Evolutionary conservation across 1,284 basidiomycete species (phyloP).

Genomic region (Coniferiporia sulphurascens): DNA sequence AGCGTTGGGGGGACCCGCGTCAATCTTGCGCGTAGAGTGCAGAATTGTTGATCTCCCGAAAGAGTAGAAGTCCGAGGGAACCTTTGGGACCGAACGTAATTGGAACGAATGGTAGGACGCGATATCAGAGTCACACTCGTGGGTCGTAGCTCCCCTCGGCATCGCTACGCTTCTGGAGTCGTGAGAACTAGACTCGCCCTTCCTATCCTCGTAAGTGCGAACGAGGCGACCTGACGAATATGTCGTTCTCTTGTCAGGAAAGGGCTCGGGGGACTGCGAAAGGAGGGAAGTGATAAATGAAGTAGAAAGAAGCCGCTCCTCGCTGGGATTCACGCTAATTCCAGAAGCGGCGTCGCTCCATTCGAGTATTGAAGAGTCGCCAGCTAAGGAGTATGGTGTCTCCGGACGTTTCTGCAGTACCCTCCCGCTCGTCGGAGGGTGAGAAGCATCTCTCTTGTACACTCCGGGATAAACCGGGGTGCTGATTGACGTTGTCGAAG

Average conservation of each 20-base stretch:
- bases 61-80: constrained; percentile 5
- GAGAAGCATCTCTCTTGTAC: neutral
- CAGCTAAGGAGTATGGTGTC: constrained; percentile 20
- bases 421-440: neutral
- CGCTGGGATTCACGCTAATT: constrained; percentile 49
- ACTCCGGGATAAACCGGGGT: neutral
- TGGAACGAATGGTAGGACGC: neutral
- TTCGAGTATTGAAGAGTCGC: constrained; percentile 34
- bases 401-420: constrained; percentile 15
- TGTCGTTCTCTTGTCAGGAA: constrained; percentile 7
- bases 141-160: neutral
- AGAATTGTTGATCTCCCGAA: neutral
- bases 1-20: neutral
- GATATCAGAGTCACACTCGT: neutral
- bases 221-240: neutral
- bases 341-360: constrained; percentile 61
- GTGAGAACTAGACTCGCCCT: neutral
- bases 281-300: constrained; percentile 59
- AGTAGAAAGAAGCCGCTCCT: constrained; percentile 53
- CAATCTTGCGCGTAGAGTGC: neutral
- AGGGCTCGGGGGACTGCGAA: constrained; percentile 19
- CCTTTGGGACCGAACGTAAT: neutral
- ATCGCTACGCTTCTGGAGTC: neutral
- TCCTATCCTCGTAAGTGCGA: neutral
- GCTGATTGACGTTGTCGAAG: neutral